Evolutionary conservation across 345 rosid genomes (phyloP).

Genomic region (Lepidium sativum): DNA sequence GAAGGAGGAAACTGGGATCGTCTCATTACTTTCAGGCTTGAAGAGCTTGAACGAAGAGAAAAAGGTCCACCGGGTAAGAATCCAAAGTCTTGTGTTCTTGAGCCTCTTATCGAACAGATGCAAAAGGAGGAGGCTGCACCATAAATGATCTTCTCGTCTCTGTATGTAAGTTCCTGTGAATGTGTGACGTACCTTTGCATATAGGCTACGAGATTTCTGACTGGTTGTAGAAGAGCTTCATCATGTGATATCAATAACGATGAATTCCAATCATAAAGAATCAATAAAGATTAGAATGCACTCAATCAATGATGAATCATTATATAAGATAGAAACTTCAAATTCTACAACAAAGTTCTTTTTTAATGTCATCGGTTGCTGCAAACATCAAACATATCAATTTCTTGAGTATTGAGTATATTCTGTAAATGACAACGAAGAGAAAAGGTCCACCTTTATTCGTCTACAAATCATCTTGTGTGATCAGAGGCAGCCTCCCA

Average conservation of each 20-base stretch:
- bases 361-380: not conserved
- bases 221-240: slow-evolving; percentile 5
- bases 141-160: not conserved
- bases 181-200: slow-evolving; percentile 24
- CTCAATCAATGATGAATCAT: not conserved
- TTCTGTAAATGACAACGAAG: slow-evolving; percentile 6
- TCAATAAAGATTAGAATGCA: not conserved
- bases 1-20: slow-evolving; percentile 93
- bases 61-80: slow-evolving; percentile 80
- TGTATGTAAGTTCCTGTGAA: not conserved
- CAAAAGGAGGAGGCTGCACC: slow-evolving; percentile 19
- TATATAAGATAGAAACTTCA: not conserved
- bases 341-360: not conserved
- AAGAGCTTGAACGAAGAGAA: slow-evolving; percentile 77
- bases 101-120: slow-evolving; percentile 35
- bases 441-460: slow-evolving; percentile 1
- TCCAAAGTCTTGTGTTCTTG: slow-evolving; percentile 72
- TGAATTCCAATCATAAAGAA: not conserved
- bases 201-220: slow-evolving; percentile 17
- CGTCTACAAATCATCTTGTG: slow-evolving; percentile 5
- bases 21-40: slow-evolving; percentile 64
- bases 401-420: slow-evolving; percentile 15
- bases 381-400: slow-evolving; percentile 13
- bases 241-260: slow-evolving; percentile 18
- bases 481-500: slow-evolving; percentile 67